phyloP scores from a whole-genome alignment of 2,329 filamentous ascomycete species.

The Plenodomus biglobosus region DNA sequence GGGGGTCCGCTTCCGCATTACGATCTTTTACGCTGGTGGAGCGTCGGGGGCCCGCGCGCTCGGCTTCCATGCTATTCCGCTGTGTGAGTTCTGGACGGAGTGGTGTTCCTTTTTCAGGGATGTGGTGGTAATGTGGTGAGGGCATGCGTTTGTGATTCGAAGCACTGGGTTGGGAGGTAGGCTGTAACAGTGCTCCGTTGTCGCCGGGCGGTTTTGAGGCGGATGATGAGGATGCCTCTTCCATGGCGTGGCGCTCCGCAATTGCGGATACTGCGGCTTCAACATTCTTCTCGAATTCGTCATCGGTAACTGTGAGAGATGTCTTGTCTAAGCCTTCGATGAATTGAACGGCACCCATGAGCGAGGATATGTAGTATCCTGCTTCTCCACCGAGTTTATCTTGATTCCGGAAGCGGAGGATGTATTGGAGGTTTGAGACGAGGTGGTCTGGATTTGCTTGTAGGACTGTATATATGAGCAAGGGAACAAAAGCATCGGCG shows the following conservation, averaged over 20 bases:
- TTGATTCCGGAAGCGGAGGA: conserved; percentile 93
- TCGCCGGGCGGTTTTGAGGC: conserved; percentile 15
- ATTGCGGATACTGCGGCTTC: conserved; percentile 95
- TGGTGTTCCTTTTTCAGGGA: conserved; percentile 53
- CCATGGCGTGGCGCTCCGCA: conserved; percentile 76
- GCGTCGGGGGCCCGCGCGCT: conserved; percentile 60
- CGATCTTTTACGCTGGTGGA: conserved; percentile 54
- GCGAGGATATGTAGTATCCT: conserved; percentile 93
- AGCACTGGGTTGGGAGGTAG: neutral
- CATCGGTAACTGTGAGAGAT: conserved; percentile 86
- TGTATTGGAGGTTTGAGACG: conserved; percentile 97
- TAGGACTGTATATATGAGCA: conserved; percentile 93
- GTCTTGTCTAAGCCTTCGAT: conserved; percentile 96
- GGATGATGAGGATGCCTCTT: conserved; percentile 18
- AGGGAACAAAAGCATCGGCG: conserved; percentile 86
- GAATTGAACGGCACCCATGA: conserved; percentile 95
- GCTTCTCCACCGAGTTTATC: conserved; percentile 97
- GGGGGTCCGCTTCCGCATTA: conserved; percentile 35
- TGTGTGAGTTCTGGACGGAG: conserved; percentile 61
- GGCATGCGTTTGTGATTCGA: conserved; percentile 36
- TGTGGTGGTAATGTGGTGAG: conserved; percentile 49
- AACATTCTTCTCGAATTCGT: conserved; percentile 95
- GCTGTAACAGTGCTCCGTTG: conserved; percentile 18
- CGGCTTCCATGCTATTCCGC: conserved; percentile 61
- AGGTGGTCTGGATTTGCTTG: conserved; percentile 93